These are phyloP conservation scores for Cryptococcus neoformans DNA, from an alignment of 1,284 basidiomycete genomes.

Conservation along the genomic window DNA sequence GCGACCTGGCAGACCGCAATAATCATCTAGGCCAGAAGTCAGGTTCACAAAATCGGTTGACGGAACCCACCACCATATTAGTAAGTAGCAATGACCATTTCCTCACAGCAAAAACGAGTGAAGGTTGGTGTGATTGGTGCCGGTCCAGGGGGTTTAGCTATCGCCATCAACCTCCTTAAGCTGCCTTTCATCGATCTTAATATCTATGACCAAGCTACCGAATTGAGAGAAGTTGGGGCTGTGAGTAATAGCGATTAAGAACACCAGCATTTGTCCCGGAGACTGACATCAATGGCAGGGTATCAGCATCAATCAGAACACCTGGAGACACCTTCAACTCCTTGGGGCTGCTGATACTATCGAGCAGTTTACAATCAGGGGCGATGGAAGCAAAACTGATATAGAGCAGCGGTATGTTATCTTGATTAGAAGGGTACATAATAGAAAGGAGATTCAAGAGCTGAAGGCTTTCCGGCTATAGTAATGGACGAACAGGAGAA, in stretches of 20 bases:
- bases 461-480: too few species aligned
- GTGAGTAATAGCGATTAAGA: slow-evolving; percentile 17
- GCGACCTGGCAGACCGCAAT: not conserved
- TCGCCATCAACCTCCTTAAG: slow-evolving; percentile 21
- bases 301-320: slow-evolving; percentile 36
- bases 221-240: slow-evolving; percentile 34
- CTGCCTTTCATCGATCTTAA: slow-evolving; percentile 22
- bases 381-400: slow-evolving; percentile 15
- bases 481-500: slow-evolving; percentile 23
- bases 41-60: too few species aligned
- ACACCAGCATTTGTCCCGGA: not conserved
- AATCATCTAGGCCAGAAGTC: too few species aligned
- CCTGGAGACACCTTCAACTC: slow-evolving; percentile 28
- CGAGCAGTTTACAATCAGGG: slow-evolving; percentile 17
- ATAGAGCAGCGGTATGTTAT: slow-evolving; percentile 11
- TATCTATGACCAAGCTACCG: slow-evolving; percentile 31
- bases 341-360: slow-evolving; percentile 26
- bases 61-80: not conserved
- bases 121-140: slow-evolving; percentile 29
- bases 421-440: not conserved
- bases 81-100: slow-evolving; percentile 4
- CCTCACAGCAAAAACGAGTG: slow-evolving; percentile 4
- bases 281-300: slow-evolving; percentile 15
- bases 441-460: not conserved
- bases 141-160: slow-evolving; percentile 28